These are phyloP conservation scores for Pyrenophora teres DNA, from an alignment of 2,329 filamentous ascomycete genomes.

Conservation along the genomic window DNA sequence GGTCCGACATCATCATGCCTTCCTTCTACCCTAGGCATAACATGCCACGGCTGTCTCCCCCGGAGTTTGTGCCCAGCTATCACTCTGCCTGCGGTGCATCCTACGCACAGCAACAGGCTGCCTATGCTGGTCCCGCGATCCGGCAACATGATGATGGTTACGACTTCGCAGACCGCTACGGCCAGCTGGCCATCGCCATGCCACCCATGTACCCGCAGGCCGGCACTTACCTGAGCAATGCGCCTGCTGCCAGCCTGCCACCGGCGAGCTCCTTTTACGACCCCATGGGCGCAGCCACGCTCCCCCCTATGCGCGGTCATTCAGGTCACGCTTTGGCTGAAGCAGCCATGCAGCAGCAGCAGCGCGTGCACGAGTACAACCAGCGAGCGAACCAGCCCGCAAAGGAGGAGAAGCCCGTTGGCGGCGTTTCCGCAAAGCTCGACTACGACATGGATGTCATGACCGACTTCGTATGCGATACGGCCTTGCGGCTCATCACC, in stretches of 20 bases:
- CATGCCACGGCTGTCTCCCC: constrained; percentile 54
- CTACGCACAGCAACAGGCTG: constrained; percentile 51
- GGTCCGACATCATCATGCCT: constrained; percentile 52
- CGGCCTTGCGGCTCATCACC: constrained; percentile 74
- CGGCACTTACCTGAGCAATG: constrained; percentile 46
- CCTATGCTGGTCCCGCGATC: constrained; percentile 49
- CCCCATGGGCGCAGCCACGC: constrained; percentile 50
- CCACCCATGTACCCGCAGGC: constrained; percentile 48
- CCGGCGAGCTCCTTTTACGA: constrained; percentile 52
- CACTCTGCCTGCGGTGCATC: constrained; percentile 52
- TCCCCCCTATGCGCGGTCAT: constrained; percentile 54
- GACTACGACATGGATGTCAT: constrained; percentile 97
- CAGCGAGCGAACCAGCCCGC: constrained; percentile 47
- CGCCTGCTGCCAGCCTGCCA: constrained; percentile 42
- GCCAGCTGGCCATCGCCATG: constrained; percentile 49
- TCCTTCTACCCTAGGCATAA: constrained; percentile 56
- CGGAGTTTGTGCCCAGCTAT: constrained; percentile 53
- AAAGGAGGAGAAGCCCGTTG: constrained; percentile 71
- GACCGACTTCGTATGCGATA: constrained; percentile 93
- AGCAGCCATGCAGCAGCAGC: constrained; percentile 45
- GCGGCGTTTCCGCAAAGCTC: constrained; percentile 89
- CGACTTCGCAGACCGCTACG: constrained; percentile 54
- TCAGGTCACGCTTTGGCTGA: constrained; percentile 47
- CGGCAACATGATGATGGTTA: constrained; percentile 53
- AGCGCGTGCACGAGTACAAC: constrained; percentile 48